phyloP scores from a whole-genome alignment of 768 basidiomycete species.

The Kwoniella sp. region DNA sequence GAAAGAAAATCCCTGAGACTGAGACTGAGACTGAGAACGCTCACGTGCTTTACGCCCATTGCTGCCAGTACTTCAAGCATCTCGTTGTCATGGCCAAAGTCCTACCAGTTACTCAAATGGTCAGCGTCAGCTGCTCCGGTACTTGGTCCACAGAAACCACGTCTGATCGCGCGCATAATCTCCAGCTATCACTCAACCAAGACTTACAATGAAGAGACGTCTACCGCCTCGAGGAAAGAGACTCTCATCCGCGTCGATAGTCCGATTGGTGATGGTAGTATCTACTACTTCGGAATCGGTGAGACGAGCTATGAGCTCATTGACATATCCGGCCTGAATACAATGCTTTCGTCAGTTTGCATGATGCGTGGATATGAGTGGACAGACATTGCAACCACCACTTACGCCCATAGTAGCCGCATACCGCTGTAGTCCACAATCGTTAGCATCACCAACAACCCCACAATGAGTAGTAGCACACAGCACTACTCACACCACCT shows the following conservation, averaged over 20 bases:
- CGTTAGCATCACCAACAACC: neutral
- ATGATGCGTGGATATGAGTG: too few species aligned
- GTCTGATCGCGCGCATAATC: constrained; percentile 1
- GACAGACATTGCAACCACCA: too few species aligned
- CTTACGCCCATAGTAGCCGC: constrained; percentile 45
- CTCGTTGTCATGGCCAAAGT: constrained; percentile 84
- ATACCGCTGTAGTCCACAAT: constrained; percentile 22
- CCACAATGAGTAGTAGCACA: neutral
- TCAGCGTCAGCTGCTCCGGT: constrained; percentile 45
- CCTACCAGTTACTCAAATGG: constrained; percentile 63
- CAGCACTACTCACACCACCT: constrained; percentile 40
- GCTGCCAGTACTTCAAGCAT: constrained; percentile 76
- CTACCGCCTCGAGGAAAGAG: constrained; percentile 66
- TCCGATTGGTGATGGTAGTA: constrained; percentile 73
- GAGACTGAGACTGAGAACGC: too few species aligned
- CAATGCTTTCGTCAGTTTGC: neutral
- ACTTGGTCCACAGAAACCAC: too few species aligned
- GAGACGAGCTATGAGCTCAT: constrained; percentile 82
- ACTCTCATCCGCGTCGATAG: constrained; percentile 64
- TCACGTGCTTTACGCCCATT: constrained; percentile 62
- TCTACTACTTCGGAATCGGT: constrained; percentile 67
- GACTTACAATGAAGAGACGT: constrained; percentile 47
- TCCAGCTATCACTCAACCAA: neutral
- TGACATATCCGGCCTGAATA: constrained; percentile 71
- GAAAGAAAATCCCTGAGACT: too few species aligned